These are phyloP conservation scores for Penicillium glabrum DNA, from an alignment of 2,329 filamentous ascomycete genomes.

Conservation along the genomic window DNA sequence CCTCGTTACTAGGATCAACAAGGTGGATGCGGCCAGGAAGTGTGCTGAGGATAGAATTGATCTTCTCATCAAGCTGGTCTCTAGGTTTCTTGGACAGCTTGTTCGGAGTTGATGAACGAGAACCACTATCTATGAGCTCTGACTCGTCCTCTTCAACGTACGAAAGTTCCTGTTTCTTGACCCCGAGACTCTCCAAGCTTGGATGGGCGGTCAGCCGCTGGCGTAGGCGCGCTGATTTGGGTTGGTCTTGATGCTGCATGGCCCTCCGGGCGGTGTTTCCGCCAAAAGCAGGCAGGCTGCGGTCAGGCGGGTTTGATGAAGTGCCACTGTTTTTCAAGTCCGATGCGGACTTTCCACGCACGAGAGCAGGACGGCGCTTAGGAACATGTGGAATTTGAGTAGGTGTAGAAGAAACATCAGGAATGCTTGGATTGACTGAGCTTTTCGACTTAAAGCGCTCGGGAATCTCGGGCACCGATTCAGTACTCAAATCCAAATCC, in stretches of 20 bases:
- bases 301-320: constrained; percentile 18
- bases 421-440: constrained; percentile 14
- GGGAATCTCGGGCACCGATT: constrained; percentile 12
- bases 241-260: constrained; percentile 20
- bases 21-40: constrained; percentile 80
- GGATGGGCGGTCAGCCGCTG: constrained; percentile 32
- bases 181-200: constrained; percentile 33
- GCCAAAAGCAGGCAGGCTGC: constrained; percentile 14
- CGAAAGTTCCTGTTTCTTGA: constrained; percentile 26
- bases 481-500: constrained; percentile 27
- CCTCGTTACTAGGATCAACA: constrained; percentile 49
- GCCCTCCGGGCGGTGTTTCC: constrained; percentile 18
- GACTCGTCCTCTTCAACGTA: constrained; percentile 21
- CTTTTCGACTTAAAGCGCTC: constrained; percentile 9
- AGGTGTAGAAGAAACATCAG: constrained; percentile 1
- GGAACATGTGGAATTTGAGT: constrained; percentile 6
- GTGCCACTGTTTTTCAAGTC: constrained; percentile 16
- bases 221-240: constrained; percentile 25
- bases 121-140: constrained; percentile 17
- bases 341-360: constrained; percentile 18
- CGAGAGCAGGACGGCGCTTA: constrained; percentile 11
- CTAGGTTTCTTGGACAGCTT: constrained; percentile 49
- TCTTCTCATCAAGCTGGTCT: constrained; percentile 75
- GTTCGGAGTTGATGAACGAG: constrained; percentile 41
- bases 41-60: constrained; percentile 72